Conservation (phyloP, 306 rosid genomes). For the Benincasa hispida region DNA sequence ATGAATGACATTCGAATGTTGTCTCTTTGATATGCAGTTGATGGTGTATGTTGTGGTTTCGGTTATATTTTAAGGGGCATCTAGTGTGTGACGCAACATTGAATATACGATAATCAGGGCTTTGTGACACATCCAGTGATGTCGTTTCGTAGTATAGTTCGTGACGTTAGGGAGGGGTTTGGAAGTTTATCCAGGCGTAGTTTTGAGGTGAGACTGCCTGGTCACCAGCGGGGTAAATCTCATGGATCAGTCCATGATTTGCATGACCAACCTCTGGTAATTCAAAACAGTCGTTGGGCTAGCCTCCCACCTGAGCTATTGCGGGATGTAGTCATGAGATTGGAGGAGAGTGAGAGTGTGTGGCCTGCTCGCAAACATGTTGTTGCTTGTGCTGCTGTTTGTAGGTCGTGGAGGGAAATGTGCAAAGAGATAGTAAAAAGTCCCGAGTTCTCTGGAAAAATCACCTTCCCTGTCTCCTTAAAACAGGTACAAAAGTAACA, state of each 20-base stretch:
- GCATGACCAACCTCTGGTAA: slow-evolving; percentile 47
- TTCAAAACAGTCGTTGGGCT: slow-evolving; percentile 77
- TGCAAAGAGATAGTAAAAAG: slow-evolving; percentile 70
- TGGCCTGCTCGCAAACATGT: slow-evolving; percentile 84
- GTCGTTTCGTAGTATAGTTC: slow-evolving; percentile 91
- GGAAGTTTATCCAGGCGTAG: slow-evolving; percentile 83
- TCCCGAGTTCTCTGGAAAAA: slow-evolving; percentile 74
- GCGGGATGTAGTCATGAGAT: slow-evolving; percentile 60
- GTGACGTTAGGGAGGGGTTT: slow-evolving; percentile 76
- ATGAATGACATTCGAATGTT: neutral
- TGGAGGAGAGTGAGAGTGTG: slow-evolving; percentile 71
- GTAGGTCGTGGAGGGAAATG: slow-evolving; percentile 82
- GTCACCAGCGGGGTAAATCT: slow-evolving; percentile 68
- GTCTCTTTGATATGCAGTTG: neutral
- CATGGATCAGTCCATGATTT: slow-evolving; percentile 67
- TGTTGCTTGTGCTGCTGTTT: slow-evolving; percentile 79
- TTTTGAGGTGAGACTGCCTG: slow-evolving; percentile 55
- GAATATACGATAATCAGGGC: neutral
- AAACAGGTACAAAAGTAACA: slow-evolving; percentile 44
- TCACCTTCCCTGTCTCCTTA: slow-evolving; percentile 76
- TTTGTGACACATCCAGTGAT: slow-evolving; percentile 21
- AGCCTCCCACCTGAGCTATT: slow-evolving; percentile 71
- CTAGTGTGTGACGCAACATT: neutral
- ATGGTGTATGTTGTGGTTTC: neutral
- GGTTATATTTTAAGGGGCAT: neutral